phyloP scores from a whole-genome alignment of 257 asterid genomes.

The Solanum ossicruentum region DNA sequence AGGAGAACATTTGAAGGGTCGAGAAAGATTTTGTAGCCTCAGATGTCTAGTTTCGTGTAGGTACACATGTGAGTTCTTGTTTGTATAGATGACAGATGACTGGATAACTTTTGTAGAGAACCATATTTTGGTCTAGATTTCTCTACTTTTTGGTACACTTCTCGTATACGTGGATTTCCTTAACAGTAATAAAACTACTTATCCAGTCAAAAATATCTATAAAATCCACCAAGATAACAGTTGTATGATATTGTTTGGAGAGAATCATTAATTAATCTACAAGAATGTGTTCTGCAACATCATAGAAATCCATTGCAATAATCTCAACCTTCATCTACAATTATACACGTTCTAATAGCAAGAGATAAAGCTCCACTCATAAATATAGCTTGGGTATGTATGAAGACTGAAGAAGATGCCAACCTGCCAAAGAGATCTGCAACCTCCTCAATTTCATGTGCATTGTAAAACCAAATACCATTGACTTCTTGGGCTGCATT shows the following conservation, averaged over 20 bases:
- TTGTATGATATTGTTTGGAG: neutral
- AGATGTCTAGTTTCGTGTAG: neutral
- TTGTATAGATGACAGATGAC: neutral
- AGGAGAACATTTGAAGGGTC: neutral
- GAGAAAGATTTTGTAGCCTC: neutral
- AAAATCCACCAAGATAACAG: neutral
- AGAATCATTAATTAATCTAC: neutral
- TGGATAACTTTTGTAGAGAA: neutral
- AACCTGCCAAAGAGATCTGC: slow-evolving; percentile 69
- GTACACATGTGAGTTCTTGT: neutral
- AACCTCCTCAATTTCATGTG: slow-evolving; percentile 60
- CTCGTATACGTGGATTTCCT: neutral
- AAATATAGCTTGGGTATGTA: neutral
- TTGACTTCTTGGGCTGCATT: slow-evolving; percentile 70
- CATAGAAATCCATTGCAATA: neutral
- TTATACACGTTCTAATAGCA: neutral
- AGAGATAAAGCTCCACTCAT: neutral
- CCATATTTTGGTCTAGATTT: neutral
- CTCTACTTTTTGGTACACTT: neutral
- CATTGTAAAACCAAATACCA: slow-evolving; percentile 83
- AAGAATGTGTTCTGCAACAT: neutral
- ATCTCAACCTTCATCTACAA: neutral
- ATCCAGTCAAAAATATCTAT: neutral
- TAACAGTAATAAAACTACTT: neutral
- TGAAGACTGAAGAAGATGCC: neutral